These are phyloP conservation scores for Chrysoporthe puriensis DNA, from an alignment of 2,329 filamentous ascomycete species.

Conservation along the genomic window DNA sequence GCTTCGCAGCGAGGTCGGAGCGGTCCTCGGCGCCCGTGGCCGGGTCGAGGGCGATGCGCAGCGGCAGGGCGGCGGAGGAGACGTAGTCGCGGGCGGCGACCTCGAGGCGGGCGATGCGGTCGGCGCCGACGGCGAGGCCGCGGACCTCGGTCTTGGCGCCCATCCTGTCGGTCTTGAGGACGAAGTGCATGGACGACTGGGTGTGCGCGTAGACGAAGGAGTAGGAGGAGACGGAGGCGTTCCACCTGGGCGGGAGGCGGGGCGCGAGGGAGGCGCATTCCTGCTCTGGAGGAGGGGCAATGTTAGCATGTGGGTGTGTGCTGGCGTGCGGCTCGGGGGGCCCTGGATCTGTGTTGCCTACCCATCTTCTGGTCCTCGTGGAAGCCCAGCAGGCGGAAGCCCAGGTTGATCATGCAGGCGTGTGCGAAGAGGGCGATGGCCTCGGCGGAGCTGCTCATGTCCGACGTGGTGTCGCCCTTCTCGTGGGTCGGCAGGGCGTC, in stretches of 20 bases:
- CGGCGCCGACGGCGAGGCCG: constrained; percentile 77
- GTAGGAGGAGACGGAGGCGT: constrained; percentile 69
- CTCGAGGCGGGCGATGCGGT: constrained; percentile 80
- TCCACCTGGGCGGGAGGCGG: constrained; percentile 79
- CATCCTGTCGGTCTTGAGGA: constrained; percentile 80
- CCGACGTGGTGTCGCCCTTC: constrained; percentile 58
- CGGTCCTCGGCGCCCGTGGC: constrained; percentile 50
- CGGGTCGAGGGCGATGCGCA: constrained; percentile 56
- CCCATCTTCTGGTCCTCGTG: constrained; percentile 78
- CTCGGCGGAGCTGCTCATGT: constrained; percentile 75
- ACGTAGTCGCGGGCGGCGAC: constrained; percentile 75
- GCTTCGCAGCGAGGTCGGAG: constrained; percentile 49
- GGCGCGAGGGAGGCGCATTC: constrained; percentile 61
- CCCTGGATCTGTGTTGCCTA: constrained; percentile 40
- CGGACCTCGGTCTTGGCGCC: constrained; percentile 84
- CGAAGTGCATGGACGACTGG: constrained; percentile 82
- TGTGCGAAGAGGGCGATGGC: constrained; percentile 83
- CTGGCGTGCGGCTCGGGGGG: not conserved
- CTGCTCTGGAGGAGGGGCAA: constrained; percentile 47
- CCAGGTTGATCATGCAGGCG: constrained; percentile 78
- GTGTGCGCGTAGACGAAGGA: constrained; percentile 86
- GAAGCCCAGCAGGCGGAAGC: constrained; percentile 82
- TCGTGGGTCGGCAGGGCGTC: constrained; percentile 61
- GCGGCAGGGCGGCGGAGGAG: constrained; percentile 58
- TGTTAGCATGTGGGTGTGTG: constrained; percentile 13